Evolutionary conservation across 2,329 filamentous ascomycete genomes (phyloP), one percentile per base, ranked within the genome.

Genomic region (Graphilbum fragrans): DNA sequence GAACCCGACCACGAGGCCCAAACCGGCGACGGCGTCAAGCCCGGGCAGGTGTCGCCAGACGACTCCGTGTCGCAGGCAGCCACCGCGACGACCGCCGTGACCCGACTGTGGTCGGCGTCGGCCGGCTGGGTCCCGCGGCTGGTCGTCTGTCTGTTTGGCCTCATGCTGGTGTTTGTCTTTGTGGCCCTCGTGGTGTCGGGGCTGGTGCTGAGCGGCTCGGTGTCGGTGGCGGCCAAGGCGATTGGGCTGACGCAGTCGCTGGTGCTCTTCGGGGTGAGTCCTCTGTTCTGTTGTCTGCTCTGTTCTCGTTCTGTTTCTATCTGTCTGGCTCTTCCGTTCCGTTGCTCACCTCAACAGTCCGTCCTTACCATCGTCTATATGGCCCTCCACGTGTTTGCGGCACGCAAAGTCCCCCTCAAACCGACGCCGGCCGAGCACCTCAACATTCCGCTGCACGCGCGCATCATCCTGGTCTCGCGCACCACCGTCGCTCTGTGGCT

Each of bases 331-430:
- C 4, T 19, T 19, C 5, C 11, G 5, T 14, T 6, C 5, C 19
- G 8, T 22, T n/a, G 12, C 35, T 37, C 3, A 23, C 22, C 5
- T 21, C 18, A 3, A 21, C 42, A 50, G 46, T 54, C 52, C 18
- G 48, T 59, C 10, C 48, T 60, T 11, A 52, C 54, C 0, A 40
- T 58, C 2, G 41, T 55, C 16, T 61, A 60, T 41, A 46, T 59
- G 29, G 38, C 42, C n/a, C 45, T 59, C 4, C 54, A 61, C 36
- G 12, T 55, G n/a, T 38, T 52, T 10, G 54, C 57, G 0, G 50
- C 58, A 2, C 41, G 46, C 9, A 49, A 45, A 16, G 48, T 47
- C 3, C 32, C n/a, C 7, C 17, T 17, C 50, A 52, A 10, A 46
- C 51, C 25, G 38, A 45, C 9, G 49, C 55, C 32, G 39, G 48